Evolutionary conservation across 345 rosid species (phyloP).

Genomic region (Salix suchowensis): DNA sequence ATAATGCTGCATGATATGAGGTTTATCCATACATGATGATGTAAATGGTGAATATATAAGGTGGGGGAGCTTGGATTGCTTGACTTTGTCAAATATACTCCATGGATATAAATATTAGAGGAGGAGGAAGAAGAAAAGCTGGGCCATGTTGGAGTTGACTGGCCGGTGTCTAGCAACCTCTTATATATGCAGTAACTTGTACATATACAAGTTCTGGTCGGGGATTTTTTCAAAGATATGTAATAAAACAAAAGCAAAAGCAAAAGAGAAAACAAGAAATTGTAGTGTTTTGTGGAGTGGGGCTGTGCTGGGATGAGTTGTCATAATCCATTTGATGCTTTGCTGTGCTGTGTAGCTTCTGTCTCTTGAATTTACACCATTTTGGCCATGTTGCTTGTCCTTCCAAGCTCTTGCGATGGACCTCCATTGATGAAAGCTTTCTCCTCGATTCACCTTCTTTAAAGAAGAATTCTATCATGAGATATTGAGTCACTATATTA

Average conservation of each 20-base stretch:
- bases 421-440: neutral
- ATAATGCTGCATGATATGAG: neutral
- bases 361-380: slow-evolving; percentile 16
- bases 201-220: neutral
- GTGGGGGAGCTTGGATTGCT: neutral
- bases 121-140: neutral
- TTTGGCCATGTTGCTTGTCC: slow-evolving; percentile 16
- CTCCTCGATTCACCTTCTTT: neutral
- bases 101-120: neutral
- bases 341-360: slow-evolving; percentile 14
- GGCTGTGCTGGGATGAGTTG: slow-evolving; percentile 23
- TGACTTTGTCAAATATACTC: neutral
- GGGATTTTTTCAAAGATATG: neutral
- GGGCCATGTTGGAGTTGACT: neutral
- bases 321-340: slow-evolving; percentile 20
- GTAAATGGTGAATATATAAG: neutral
- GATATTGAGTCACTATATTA: no score
- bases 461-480: no score
- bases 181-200: no score
- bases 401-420: neutral
- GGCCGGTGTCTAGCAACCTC: neutral
- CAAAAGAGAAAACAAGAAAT: neutral
- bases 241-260: neutral
- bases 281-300: neutral
- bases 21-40: neutral